phyloP scores from a whole-genome alignment of 176 grass and related monocot species.

The Cenchrus purpureus region DNA sequence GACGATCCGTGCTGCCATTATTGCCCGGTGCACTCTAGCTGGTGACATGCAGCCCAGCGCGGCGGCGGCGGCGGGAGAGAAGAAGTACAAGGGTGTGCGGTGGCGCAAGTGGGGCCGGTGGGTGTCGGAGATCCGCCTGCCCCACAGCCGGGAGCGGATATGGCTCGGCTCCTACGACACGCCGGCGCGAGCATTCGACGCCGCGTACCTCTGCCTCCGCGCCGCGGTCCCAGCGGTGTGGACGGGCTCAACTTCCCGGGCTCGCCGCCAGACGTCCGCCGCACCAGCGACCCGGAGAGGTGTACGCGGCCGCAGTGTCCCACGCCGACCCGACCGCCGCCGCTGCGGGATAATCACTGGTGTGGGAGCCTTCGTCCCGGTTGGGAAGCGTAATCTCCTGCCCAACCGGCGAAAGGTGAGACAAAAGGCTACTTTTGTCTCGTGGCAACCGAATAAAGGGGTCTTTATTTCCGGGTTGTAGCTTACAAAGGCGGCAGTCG shows the following conservation, averaged over 20 bases:
- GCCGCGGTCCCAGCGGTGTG: constrained; percentile 20
- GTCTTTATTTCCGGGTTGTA: too few relatives aligned
- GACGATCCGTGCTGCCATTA: too few relatives aligned
- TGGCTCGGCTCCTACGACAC: constrained; percentile 61
- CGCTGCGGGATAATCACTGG: too few relatives aligned
- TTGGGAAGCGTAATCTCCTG: too few relatives aligned
- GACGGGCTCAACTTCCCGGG: constrained; percentile 53
- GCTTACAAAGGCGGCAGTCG: too few relatives aligned
- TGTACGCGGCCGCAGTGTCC: constrained; percentile 13
- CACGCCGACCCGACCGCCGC: constrained; percentile 28
- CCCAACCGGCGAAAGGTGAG: too few relatives aligned
- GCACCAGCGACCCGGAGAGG: constrained; percentile 33
- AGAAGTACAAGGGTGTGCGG: constrained; percentile 63
- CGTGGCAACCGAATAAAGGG: too few relatives aligned
- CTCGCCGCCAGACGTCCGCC: constrained; percentile 25
- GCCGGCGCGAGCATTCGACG: constrained; percentile 62
- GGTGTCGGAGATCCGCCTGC: constrained; percentile 76
- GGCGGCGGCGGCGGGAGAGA: background rate
- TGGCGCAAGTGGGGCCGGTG: constrained; percentile 65
- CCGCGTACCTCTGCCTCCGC: constrained; percentile 51
- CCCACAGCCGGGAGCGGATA: constrained; percentile 55
- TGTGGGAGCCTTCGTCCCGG: too few relatives aligned
- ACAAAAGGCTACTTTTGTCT: too few relatives aligned
- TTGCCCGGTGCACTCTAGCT: too few relatives aligned
- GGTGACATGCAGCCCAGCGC: too few relatives aligned